phyloP scores from a whole-genome alignment of 805 yeast species.

The Candida gorgasii region DNA sequence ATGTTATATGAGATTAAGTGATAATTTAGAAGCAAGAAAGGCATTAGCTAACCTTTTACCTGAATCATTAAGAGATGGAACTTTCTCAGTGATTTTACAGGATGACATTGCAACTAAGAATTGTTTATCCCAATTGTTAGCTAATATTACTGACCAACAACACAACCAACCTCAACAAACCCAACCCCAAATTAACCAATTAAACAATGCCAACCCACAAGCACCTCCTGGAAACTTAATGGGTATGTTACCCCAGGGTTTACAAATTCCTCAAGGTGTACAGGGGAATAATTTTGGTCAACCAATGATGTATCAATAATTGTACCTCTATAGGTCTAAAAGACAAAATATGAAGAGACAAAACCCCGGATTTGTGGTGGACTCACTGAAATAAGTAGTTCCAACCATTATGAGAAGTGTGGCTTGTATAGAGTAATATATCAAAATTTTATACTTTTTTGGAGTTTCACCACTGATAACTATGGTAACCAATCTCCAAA shows the following conservation, averaged over 20 bases:
- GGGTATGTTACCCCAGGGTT: conserved; percentile 6
- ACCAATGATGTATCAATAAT: conserved; percentile 7
- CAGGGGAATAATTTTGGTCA: conserved; percentile 7
- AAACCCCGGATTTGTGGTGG: neutral
- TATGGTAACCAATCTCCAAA: too few relatives aligned
- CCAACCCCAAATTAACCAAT: conserved; percentile 2
- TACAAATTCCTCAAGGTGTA: conserved; percentile 7
- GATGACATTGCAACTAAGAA: conserved; percentile 89
- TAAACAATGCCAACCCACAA: conserved; percentile 4
- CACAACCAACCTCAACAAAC: neutral
- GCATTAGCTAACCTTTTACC: conserved; percentile 84
- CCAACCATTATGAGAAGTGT: neutral
- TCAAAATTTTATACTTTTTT: neutral
- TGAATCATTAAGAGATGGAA: conserved; percentile 81
- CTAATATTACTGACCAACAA: conserved; percentile 48
- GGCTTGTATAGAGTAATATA: neutral
- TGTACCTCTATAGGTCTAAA: neutral
- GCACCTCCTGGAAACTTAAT: conserved; percentile 10
- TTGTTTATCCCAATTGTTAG: conserved; percentile 79
- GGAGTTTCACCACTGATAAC: neutral
- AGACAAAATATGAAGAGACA: conserved; percentile 6
- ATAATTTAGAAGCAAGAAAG: conserved; percentile 86
- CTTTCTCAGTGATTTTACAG: conserved; percentile 73
- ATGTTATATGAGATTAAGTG: conserved; percentile 87
- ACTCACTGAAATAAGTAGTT: too few relatives aligned